Evolutionary conservation across 208 protist genomes (phyloP).

Genomic region (Trypanosoma cruzi): DNA sequence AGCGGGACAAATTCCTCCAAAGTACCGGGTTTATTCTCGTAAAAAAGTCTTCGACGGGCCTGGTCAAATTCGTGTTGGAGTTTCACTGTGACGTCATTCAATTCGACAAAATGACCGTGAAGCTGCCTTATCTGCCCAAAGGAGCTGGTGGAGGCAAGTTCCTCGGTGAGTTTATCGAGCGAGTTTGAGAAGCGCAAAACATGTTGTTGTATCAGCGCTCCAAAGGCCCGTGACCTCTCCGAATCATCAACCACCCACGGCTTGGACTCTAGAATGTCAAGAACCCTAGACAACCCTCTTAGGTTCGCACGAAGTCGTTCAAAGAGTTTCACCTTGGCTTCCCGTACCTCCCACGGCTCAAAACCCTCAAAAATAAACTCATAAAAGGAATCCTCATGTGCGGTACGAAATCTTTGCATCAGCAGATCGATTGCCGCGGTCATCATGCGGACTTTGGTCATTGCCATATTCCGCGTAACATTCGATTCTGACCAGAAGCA

Average conservation of each 20-base stretch:
- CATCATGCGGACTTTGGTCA: slow-evolving; percentile 81
- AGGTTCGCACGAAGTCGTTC: slow-evolving; percentile 76
- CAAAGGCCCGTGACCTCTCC: slow-evolving; percentile 69
- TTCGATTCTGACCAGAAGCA: slow-evolving; percentile 89
- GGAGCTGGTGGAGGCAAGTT: slow-evolving; percentile 52
- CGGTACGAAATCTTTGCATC: slow-evolving; percentile 56
- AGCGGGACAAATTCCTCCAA: slow-evolving; percentile 90
- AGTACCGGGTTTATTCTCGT: slow-evolving; percentile 63
- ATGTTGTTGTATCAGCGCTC: slow-evolving; percentile 54
- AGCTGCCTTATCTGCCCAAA: slow-evolving; percentile 42
- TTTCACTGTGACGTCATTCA: slow-evolving; percentile 48
- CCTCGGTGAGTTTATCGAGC: slow-evolving; percentile 69
- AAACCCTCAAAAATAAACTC: slow-evolving; percentile 83
- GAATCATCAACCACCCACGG: slow-evolving; percentile 76
- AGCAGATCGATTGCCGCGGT: slow-evolving; percentile 64
- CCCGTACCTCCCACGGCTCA: slow-evolving; percentile 64
- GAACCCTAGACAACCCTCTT: slow-evolving; percentile 74
- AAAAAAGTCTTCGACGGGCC: slow-evolving; percentile 79
- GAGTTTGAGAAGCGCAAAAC: slow-evolving; percentile 51
- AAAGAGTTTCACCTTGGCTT: slow-evolving; percentile 65
- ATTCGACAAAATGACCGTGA: slow-evolving; percentile 37
- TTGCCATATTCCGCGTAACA: slow-evolving; percentile 84
- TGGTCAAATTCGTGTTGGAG: slow-evolving; percentile 67
- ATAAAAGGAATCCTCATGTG: slow-evolving; percentile 74
- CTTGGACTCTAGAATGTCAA: slow-evolving; percentile 79